These are phyloP conservation scores for Solanum dulcamara DNA, from an alignment of 257 asterid genomes.

Conservation along the genomic window DNA sequence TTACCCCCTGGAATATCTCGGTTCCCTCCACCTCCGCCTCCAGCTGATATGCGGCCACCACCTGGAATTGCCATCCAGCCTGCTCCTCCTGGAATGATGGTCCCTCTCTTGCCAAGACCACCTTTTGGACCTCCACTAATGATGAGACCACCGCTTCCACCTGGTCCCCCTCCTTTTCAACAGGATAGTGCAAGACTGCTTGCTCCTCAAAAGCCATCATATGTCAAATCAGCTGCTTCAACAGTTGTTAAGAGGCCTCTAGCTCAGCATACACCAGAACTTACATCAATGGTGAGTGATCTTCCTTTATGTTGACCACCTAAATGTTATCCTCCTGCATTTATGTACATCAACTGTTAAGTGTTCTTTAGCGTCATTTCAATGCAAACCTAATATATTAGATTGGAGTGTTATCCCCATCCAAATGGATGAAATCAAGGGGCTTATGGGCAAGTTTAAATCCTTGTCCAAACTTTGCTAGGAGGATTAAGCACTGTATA, in stretches of 20 bases:
- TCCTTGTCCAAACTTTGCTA: background rate
- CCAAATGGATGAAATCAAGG: background rate
- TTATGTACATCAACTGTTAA: background rate
- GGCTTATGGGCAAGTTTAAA: background rate
- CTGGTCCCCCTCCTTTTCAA: constrained; percentile 85
- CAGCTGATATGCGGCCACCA: constrained; percentile 61
- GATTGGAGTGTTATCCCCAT: background rate
- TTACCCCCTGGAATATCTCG: constrained; percentile 63
- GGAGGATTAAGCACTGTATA: background rate
- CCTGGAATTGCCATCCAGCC: constrained; percentile 66
- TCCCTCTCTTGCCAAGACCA: constrained; percentile 56
- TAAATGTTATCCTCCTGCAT: background rate
- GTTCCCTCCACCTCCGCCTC: constrained; percentile 78
- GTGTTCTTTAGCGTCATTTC: background rate
- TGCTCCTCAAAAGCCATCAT: constrained; percentile 76
- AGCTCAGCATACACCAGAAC: constrained; percentile 99
- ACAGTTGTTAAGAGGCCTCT: constrained; percentile 98
- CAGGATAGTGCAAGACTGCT: constrained; percentile 39
- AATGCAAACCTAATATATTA: background rate
- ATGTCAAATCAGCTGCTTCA: constrained; percentile 91
- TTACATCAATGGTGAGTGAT: constrained; percentile 85
- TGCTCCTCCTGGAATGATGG: constrained; percentile 66
- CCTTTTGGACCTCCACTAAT: constrained; percentile 71
- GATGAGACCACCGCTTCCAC: constrained; percentile 98
- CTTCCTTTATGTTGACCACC: background rate